These are phyloP conservation scores for Ogataea allantospora DNA, from an alignment of 805 yeast species.

Conservation along the genomic window DNA sequence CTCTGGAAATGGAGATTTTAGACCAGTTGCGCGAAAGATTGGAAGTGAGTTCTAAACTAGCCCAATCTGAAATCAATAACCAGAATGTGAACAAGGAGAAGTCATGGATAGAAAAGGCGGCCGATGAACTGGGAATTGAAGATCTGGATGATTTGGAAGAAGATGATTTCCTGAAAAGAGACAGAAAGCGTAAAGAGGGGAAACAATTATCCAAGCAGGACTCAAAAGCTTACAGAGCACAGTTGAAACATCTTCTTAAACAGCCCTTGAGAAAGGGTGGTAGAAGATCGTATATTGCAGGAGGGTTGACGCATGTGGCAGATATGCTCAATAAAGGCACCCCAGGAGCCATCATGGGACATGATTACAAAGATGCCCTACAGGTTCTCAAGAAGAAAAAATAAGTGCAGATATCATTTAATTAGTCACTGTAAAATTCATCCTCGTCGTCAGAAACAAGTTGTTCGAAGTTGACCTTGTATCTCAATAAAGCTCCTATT, in stretches of 20 bases:
- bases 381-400: slow-evolving; percentile 45
- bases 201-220: slow-evolving; percentile 55
- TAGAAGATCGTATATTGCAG: slow-evolving; percentile 73
- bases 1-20: slow-evolving; percentile 73
- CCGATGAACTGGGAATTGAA: slow-evolving; percentile 88
- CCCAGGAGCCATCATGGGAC: slow-evolving; percentile 67
- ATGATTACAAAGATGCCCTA: slow-evolving; percentile 63
- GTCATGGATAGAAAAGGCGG: slow-evolving; percentile 84
- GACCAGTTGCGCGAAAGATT: slow-evolving; percentile 70
- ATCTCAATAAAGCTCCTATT: slow-evolving; percentile 93
- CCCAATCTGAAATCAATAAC: slow-evolving; percentile 64
- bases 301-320: slow-evolving; percentile 76
- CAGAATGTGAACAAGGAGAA: slow-evolving; percentile 60
- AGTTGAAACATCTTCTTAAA: slow-evolving; percentile 51
- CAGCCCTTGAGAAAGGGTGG: slow-evolving; percentile 59
- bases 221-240: slow-evolving; percentile 42
- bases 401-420: slow-evolving; percentile 3
- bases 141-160: slow-evolving; percentile 65
- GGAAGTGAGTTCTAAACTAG: slow-evolving; percentile 65
- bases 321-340: slow-evolving; percentile 65
- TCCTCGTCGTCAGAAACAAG: slow-evolving; percentile 86
- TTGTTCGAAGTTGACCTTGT: slow-evolving; percentile 96
- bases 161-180: slow-evolving; percentile 64
- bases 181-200: slow-evolving; percentile 53
- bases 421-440: slow-evolving; percentile 61